Evolutionary conservation across 768 basidiomycete species (phyloP).

Genomic region (Crucibulum laeve): DNA sequence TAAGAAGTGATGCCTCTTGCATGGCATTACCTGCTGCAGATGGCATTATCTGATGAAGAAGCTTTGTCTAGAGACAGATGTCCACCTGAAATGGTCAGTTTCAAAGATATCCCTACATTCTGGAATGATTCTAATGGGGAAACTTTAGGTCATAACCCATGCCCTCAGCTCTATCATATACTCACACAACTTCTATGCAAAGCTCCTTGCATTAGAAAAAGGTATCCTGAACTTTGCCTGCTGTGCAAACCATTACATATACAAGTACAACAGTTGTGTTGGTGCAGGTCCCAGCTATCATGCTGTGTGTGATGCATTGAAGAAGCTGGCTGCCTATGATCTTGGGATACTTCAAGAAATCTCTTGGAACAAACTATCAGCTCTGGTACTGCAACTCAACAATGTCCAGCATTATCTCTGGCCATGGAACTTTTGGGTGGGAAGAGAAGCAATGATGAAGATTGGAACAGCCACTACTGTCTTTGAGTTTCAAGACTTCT

Average conservation of each 20-base stretch:
- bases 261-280: slow-evolving; percentile 7
- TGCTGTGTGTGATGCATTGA: slow-evolving; percentile 3
- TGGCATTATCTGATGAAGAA: no score
- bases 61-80: no score
- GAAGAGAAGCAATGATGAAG: slow-evolving; percentile 11
- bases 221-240: slow-evolving; percentile 10
- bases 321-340: slow-evolving; percentile 7
- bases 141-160: slow-evolving; percentile 10
- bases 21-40: no score
- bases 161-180: slow-evolving; percentile 5
- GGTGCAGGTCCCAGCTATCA: slow-evolving; percentile 7
- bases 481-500: slow-evolving; percentile 6
- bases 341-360: neutral
- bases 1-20: no score
- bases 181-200: slow-evolving; percentile 8
- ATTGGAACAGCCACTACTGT: slow-evolving; percentile 14
- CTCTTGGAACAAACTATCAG: neutral
- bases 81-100: no score
- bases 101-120: no score
- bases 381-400: slow-evolving; percentile 9
- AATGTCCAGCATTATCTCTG: slow-evolving; percentile 17
- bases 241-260: slow-evolving; percentile 6
- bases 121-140: no score
- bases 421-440: slow-evolving; percentile 14
- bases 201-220: slow-evolving; percentile 7